These are phyloP conservation scores for Atkinsonella hypoxylon DNA, from an alignment of 2,329 filamentous ascomycete species.

Conservation along the genomic window DNA sequence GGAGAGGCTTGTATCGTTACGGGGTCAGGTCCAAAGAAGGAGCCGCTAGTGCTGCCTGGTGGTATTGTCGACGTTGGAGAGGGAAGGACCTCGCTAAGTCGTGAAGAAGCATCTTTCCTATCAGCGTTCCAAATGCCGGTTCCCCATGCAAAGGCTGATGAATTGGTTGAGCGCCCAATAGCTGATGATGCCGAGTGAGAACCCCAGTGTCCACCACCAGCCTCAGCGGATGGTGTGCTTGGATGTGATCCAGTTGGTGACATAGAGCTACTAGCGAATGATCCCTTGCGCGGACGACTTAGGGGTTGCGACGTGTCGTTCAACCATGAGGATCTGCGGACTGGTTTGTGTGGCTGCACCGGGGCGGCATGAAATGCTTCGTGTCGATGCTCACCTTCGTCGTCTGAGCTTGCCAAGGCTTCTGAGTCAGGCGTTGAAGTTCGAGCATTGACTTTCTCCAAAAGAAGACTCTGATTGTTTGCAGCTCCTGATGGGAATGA, in stretches of 20 bases:
- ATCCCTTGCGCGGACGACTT: slow-evolving; percentile 58
- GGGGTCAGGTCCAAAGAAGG: slow-evolving; percentile 38
- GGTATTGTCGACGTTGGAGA: slow-evolving; percentile 56
- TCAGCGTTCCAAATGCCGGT: slow-evolving; percentile 74
- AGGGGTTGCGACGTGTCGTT: slow-evolving; percentile 63
- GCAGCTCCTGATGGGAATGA: slow-evolving; percentile 34
- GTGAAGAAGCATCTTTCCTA: slow-evolving; percentile 64
- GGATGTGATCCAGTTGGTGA: slow-evolving; percentile 72
- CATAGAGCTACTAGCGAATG: slow-evolving; percentile 65
- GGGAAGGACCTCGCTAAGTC: slow-evolving; percentile 61
- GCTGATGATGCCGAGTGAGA: slow-evolving; percentile 36
- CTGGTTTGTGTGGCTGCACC: slow-evolving; percentile 44
- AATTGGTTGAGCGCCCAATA: slow-evolving; percentile 32
- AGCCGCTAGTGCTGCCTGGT: slow-evolving; percentile 27
- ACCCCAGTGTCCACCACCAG: slow-evolving; percentile 39
- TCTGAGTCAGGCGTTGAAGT: slow-evolving; percentile 91
- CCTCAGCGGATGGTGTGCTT: slow-evolving; percentile 62
- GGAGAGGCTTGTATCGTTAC: slow-evolving; percentile 37
- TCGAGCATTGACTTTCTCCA: slow-evolving; percentile 67
- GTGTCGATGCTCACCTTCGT: slow-evolving; percentile 63
- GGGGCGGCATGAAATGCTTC: slow-evolving; percentile 32
- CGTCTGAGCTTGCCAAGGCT: slow-evolving; percentile 85
- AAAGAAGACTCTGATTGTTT: slow-evolving; percentile 50
- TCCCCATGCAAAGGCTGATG: slow-evolving; percentile 52
- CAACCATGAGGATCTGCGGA: slow-evolving; percentile 70